Conservation (phyloP, 2,329 filamentous ascomycete species). For the Huntiella omanensis region DNA sequence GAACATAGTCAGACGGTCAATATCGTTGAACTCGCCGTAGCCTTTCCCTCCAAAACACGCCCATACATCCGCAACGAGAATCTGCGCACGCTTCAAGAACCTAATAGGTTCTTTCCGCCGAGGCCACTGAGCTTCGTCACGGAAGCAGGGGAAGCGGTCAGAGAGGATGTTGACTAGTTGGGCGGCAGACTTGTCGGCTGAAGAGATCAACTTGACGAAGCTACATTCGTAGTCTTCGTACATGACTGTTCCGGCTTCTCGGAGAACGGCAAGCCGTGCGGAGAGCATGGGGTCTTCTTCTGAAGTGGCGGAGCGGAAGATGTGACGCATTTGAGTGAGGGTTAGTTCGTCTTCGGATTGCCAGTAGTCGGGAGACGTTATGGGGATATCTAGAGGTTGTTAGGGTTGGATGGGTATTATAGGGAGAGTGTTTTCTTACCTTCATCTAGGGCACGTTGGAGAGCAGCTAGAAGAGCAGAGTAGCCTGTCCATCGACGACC, state of each 20-base stretch:
- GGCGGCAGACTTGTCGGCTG: constrained; percentile 63
- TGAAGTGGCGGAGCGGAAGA: constrained; percentile 73
- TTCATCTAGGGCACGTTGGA: constrained; percentile 79
- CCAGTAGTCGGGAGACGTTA: constrained; percentile 82
- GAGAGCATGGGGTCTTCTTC: constrained; percentile 74
- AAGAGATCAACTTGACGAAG: constrained; percentile 52
- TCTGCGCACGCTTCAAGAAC: constrained; percentile 86
- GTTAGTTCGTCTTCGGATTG: constrained; percentile 56
- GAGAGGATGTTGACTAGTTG: constrained; percentile 72
- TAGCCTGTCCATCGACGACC: constrained; percentile 82
- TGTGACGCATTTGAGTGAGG: constrained; percentile 49
- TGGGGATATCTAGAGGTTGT: constrained; percentile 49
- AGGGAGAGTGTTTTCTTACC: constrained; percentile 23
- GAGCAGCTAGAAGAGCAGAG: constrained; percentile 74
- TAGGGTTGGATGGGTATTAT: not conserved
- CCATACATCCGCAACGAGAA: constrained; percentile 90
- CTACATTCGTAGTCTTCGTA: constrained; percentile 62
- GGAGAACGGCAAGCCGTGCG: constrained; percentile 58
- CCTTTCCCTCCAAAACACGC: constrained; percentile 73
- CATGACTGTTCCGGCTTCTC: constrained; percentile 66
- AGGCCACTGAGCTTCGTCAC: constrained; percentile 61
- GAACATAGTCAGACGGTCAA: constrained; percentile 95
- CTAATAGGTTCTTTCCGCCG: constrained; percentile 51
- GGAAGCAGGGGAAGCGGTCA: constrained; percentile 66
- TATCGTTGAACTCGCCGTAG: constrained; percentile 71